phyloP scores from a whole-genome alignment of 371 early-diverging fungal species.

The Apophysomyces trapeziformis region DNA sequence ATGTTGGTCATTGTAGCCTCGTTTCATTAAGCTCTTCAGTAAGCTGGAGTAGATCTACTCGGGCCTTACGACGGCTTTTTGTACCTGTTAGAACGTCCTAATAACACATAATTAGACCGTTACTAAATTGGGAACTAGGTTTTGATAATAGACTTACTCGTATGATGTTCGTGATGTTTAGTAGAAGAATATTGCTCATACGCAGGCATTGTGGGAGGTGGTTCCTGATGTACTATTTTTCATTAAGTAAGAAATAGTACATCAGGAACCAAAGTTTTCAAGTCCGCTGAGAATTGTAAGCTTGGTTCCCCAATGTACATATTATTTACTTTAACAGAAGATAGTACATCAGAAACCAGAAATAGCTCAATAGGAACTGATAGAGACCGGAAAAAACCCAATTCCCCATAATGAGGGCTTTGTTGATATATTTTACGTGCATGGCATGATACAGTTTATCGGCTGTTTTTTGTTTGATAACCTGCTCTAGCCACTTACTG shows the following conservation, averaged over 20 bases:
- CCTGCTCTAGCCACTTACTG: neutral
- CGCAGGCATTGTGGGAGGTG: neutral
- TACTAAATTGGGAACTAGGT: neutral
- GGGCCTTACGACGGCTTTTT: neutral
- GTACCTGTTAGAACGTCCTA: neutral
- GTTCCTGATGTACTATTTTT: too few species aligned
- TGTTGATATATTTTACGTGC: neutral
- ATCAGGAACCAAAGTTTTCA: too few species aligned
- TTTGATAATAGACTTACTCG: slow-evolving; percentile 1
- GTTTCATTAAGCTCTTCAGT: neutral
- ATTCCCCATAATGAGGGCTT: neutral
- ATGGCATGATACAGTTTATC: neutral
- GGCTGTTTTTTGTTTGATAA: neutral
- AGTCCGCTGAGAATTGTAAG: too few species aligned
- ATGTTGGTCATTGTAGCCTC: neutral
- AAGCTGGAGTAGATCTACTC: neutral
- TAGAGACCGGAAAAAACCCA: too few species aligned
- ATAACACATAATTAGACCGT: neutral
- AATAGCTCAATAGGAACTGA: too few species aligned
- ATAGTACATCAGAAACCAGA: too few species aligned
- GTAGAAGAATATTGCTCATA: neutral
- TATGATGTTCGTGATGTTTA: neutral
- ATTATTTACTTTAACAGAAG: too few species aligned
- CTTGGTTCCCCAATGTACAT: too few species aligned
- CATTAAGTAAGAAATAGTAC: too few species aligned